Conservation (phyloP, 208 protist genomes). For the Trypanosomatidae sp. region DNA sequence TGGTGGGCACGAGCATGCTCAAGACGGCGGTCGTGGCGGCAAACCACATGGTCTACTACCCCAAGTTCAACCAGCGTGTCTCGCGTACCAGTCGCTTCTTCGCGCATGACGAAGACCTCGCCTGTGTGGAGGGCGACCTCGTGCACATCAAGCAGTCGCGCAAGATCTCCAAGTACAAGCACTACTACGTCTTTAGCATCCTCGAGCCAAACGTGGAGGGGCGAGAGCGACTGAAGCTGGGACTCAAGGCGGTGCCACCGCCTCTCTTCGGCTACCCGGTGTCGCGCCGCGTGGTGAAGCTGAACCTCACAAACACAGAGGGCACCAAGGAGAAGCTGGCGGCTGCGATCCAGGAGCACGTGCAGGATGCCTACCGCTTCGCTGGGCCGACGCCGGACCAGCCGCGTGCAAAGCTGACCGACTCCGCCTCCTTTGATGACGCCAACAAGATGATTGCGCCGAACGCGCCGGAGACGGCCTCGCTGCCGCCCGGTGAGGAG, state of each 20-base stretch:
- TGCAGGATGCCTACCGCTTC: conserved; percentile 91
- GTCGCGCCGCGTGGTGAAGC: conserved; percentile 88
- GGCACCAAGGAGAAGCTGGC: conserved; percentile 92
- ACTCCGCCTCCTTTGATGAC: conserved; percentile 87
- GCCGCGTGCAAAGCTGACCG: conserved; percentile 76
- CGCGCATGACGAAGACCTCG: conserved; percentile 91
- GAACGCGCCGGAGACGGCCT: conserved; percentile 61
- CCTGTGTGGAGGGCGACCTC: conserved; percentile 91
- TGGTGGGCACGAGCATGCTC: conserved; percentile 92
- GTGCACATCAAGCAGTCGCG: conserved; percentile 93
- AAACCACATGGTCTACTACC: conserved; percentile 94
- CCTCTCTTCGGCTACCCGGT: conserved; percentile 91
- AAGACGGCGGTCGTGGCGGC: conserved; percentile 90
- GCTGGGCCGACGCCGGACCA: conserved; percentile 83
- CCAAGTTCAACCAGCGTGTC: conserved; percentile 93
- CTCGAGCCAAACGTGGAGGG: conserved; percentile 92
- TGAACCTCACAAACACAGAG: conserved; percentile 88
- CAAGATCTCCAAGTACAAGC: conserved; percentile 94
- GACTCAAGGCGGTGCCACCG: conserved; percentile 84
- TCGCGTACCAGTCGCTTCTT: conserved; percentile 91
- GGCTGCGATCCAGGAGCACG: conserved; percentile 90
- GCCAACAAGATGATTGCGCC: conserved; percentile 91
- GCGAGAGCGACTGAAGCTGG: conserved; percentile 88
- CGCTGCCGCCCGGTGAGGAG: conserved; percentile 41
- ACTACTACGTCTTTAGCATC: conserved; percentile 94